Conservation (phyloP, 108 stramenopile species). For the Thalassiosira profunda region DNA sequence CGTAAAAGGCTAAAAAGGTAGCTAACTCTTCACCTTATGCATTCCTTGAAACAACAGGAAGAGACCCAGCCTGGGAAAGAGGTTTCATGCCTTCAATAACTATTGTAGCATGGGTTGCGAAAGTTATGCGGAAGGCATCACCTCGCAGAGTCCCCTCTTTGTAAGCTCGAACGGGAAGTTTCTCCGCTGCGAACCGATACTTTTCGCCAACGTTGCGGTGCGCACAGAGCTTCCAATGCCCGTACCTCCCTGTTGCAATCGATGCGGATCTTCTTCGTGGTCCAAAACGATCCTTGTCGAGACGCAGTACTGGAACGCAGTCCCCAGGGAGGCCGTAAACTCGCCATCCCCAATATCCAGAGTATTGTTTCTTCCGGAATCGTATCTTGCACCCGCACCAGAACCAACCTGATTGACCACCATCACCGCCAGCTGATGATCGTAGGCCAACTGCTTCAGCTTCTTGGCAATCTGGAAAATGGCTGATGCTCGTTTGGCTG, state of each 20-base stretch:
- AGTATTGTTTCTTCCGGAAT: slow-evolving; percentile 8
- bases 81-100: too few species aligned
- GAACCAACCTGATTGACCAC: slow-evolving; percentile 83
- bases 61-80: too few species aligned
- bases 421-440: slow-evolving; percentile 71
- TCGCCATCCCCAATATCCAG: slow-evolving; percentile 34
- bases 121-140: too few species aligned
- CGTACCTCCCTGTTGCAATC: too few species aligned
- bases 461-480: slow-evolving; percentile 69
- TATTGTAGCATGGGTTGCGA: too few species aligned
- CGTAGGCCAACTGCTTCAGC: slow-evolving; percentile 75
- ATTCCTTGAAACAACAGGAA: too few species aligned
- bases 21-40: too few species aligned
- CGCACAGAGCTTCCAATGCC: slow-evolving; percentile 17
- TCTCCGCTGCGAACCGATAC: slow-evolving; percentile 27
- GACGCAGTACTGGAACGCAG: slow-evolving; percentile 89
- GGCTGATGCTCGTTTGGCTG: slow-evolving; percentile 57
- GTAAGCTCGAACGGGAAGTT: slow-evolving; percentile 29
- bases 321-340: slow-evolving; percentile 77
- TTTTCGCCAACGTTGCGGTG: slow-evolving; percentile 45
- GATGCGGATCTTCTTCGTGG: slow-evolving; percentile 49
- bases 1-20: too few species aligned
- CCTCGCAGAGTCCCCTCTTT: slow-evolving; percentile 28
- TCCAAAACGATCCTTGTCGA: slow-evolving; percentile 72
- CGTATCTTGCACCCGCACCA: slow-evolving; percentile 1